Evolutionary conservation across 495 filamentous ascomycete species (phyloP), one percentile per base, ranked within the genome.

Genomic region (Penicillium maclennaniae): DNA sequence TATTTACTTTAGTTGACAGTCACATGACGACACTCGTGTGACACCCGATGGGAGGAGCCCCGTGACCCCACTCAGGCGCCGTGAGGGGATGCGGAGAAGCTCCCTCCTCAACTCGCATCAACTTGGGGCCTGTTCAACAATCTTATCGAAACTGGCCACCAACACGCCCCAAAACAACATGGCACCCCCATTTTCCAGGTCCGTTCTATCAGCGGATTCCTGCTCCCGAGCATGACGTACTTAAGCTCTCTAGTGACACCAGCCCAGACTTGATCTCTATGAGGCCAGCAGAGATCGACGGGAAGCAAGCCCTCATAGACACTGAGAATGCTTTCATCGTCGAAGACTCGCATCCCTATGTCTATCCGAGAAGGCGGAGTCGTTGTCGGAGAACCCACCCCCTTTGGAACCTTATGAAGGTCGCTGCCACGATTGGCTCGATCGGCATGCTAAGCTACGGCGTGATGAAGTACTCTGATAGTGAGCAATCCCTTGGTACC

Each of bases 321-420:
- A 44, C 46, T 25, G 23, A 41, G 6, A 40, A 51, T 45, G 43
- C 25, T 2, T 26, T 40, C 10, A 43, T 45, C 6, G 17, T 19
- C 20, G 38, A 53, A 21, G 47, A 50, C 21, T 48, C 53, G 45
- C 23, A 5, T 23, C 36, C 1, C 25, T 45, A 57, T 55, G 50
- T 57, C 28, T 16, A 41, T 25, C 23, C 41, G 21, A n/a, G 26
- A 15, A 39, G 26, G 15, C 20, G 27, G 19, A 12, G 28, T 28
- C 43, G 25, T 20, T 37, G 26, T 59, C 61, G 45, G 48, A 55
- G 59, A 54, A 7, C 49, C 25, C 54, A 39, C 37, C 55, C 51
- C 16, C 42, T 51, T 38, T 36, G 43, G 19, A 16, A 45, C 10
- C 36, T 52, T 16, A 41, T 45, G 15, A 60, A 55, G 34, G 39